Conservation (phyloP, 805 yeast species). For the Wickerhamiella hasegawae region DNA sequence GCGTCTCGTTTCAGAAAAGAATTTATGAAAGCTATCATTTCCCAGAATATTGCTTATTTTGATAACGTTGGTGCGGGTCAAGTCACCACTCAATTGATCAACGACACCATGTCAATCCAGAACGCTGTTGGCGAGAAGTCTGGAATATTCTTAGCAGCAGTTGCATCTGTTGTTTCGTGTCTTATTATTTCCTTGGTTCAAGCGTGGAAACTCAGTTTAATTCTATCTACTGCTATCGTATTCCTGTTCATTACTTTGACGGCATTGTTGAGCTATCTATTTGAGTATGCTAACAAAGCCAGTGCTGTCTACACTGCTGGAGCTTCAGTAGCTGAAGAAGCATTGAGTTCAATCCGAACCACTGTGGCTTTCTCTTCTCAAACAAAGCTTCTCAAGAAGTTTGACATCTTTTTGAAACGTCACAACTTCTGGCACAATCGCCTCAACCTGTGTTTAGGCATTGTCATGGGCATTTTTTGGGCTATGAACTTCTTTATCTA, state of each 20-base stretch:
- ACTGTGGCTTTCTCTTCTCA: conserved; percentile 23
- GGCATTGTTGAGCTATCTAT: conserved; percentile 16
- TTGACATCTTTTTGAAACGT: conserved; percentile 10
- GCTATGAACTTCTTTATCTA: conserved; percentile 11
- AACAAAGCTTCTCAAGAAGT: conserved; percentile 12
- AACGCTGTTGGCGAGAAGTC: conserved; percentile 29
- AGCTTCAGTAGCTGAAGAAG: conserved; percentile 23
- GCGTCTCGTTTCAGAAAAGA: conserved; percentile 25
- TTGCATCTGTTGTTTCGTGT: conserved; percentile 25
- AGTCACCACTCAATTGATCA: conserved; percentile 27
- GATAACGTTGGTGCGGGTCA: conserved; percentile 31
- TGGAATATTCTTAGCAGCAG: conserved; percentile 24
- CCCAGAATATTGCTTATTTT: conserved; percentile 28
- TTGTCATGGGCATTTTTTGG: conserved; percentile 15
- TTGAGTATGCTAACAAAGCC: conserved; percentile 4
- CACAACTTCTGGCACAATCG: too few species aligned
- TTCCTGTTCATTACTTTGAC: conserved; percentile 15
- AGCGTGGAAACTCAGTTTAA: conserved; percentile 19
- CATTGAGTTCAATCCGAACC: conserved; percentile 22
- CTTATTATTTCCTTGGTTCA: conserved; percentile 21
- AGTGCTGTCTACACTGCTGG: conserved; percentile 15
- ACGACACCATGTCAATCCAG: conserved; percentile 26
- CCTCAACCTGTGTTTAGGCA: conserved; percentile 10
- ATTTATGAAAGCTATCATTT: conserved; percentile 22
- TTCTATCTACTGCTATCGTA: conserved; percentile 18